Base-by-base conservation (phyloP, 495 filamentous ascomycete genomes). In the Parachaetomium inaequale region DNA sequence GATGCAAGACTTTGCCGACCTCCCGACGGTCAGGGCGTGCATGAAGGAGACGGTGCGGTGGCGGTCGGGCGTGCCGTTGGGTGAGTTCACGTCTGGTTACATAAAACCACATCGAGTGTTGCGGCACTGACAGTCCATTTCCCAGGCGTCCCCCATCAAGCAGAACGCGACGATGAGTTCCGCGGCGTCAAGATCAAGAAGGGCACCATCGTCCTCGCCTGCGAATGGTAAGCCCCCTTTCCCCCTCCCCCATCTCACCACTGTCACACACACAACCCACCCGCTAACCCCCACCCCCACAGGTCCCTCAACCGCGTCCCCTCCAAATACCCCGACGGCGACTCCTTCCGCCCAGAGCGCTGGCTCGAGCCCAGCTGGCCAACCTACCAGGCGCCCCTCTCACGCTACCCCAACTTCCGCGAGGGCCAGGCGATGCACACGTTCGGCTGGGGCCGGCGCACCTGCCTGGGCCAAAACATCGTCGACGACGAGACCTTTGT, bases 391-490 rank as follows among this genome's bases (percentile, higher is more conserved):
- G 79, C 79, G 52, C 81, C 81, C 10, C 75, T 83, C 1, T 74
- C 78, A 0, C 67, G 74, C 34, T 83, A 78, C 43, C 81, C 81
- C 45, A 80, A 79, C 78, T 79, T 76, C 75, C 82, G 68, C 69
- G 84, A 72, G 74, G 82, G 69, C 7, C 63, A 69, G 1, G 63
- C 71, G 26, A 81, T 81, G 78, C 78, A 82, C 54, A 76, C 73
- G 1, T 89, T 87, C 63, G 86, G 86, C 6, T 87, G 81, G 68
- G 87, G 87, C 4, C 81, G 86, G 2, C 76, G 86, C 11, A 81
- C 84, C 7, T 90, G 87, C 59, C 65, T 86, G 0, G 87, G 86
- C 0, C 81, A 84, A 25, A 76, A 83, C 45, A 76, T 89, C n/a
- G 87, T 86, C 5, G 85, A 88, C 61, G 76, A 81, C 67, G 78